These are phyloP conservation scores for Pyrenophora tritici-repentis DNA, from an alignment of 2,329 filamentous ascomycete species.

Conservation along the genomic window DNA sequence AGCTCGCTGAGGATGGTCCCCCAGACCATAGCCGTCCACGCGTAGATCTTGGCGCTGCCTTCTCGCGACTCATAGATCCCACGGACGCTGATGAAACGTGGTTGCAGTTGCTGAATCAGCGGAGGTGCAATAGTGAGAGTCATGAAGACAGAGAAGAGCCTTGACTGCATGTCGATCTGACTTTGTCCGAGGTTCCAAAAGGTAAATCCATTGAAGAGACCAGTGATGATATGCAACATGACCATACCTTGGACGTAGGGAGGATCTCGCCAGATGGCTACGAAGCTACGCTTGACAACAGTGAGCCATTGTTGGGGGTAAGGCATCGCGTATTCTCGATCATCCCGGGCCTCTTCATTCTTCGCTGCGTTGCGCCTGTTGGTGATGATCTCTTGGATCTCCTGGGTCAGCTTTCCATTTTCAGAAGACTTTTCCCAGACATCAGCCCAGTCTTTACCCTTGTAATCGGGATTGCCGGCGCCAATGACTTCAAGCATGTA, in stretches of 20 bases:
- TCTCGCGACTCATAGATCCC: slow-evolving; percentile 74
- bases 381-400: slow-evolving; percentile 49
- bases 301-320: slow-evolving; percentile 49
- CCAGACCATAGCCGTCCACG: slow-evolving; percentile 72
- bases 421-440: slow-evolving; percentile 51
- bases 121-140: slow-evolving; percentile 75
- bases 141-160: slow-evolving; percentile 78
- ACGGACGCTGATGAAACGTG: slow-evolving; percentile 68
- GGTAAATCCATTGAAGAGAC: slow-evolving; percentile 56
- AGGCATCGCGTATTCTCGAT: slow-evolving; percentile 52
- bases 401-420: slow-evolving; percentile 46
- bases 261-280: slow-evolving; percentile 67
- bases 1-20: slow-evolving; percentile 71
- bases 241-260: slow-evolving; percentile 63
- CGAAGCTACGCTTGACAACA: slow-evolving; percentile 56
- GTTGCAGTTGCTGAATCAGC: slow-evolving; percentile 77
- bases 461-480: slow-evolving; percentile 50
- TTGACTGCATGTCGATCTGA: slow-evolving; percentile 56
- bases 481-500: slow-evolving; percentile 57
- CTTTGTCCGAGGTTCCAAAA: slow-evolving; percentile 54
- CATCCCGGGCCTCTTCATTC: slow-evolving; percentile 47
- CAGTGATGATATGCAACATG: slow-evolving; percentile 58
- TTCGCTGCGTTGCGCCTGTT: slow-evolving; percentile 40
- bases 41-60: slow-evolving; percentile 78
- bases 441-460: slow-evolving; percentile 53